These are phyloP conservation scores for Candida taoyuanica DNA, from an alignment of 805 yeast species.

Conservation along the genomic window DNA sequence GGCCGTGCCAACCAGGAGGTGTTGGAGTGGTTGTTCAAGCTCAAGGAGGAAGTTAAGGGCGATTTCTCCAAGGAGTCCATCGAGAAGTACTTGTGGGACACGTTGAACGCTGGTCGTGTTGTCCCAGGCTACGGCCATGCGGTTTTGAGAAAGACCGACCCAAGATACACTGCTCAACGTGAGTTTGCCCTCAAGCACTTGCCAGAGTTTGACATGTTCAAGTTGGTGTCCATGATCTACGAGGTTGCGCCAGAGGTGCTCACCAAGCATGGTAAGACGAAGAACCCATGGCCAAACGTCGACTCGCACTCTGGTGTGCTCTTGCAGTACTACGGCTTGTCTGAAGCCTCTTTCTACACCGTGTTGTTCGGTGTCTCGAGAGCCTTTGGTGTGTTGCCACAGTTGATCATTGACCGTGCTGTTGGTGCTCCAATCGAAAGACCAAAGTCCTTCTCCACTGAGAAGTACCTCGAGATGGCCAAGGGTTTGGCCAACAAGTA, in stretches of 20 bases:
- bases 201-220: slow-evolving; percentile 77
- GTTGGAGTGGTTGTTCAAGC: slow-evolving; percentile 70
- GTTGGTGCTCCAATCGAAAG: slow-evolving; percentile 80
- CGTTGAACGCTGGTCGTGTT: slow-evolving; percentile 77
- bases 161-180: slow-evolving; percentile 82
- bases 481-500: slow-evolving; percentile 33
- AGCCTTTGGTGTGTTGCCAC: slow-evolving; percentile 83
- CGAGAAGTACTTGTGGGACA: slow-evolving; percentile 74
- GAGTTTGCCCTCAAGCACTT: slow-evolving; percentile 72
- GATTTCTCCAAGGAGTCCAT: slow-evolving; percentile 63
- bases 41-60: slow-evolving; percentile 57
- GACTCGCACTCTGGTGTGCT: slow-evolving; percentile 86
- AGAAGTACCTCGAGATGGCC: slow-evolving; percentile 83
- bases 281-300: slow-evolving; percentile 92
- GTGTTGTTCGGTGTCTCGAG: slow-evolving; percentile 84
- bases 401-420: slow-evolving; percentile 80
- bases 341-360: slow-evolving; percentile 79
- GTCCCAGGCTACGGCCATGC: slow-evolving; percentile 91
- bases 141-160: slow-evolving; percentile 83
- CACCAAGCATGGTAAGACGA: slow-evolving; percentile 82
- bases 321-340: slow-evolving; percentile 80
- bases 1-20: slow-evolving; percentile 90
- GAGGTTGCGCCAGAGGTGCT: slow-evolving; percentile 80
- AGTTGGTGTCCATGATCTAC: slow-evolving; percentile 70
- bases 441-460: slow-evolving; percentile 91